Evolutionary conservation across 345 rosid genomes (phyloP).

Genomic region (Stellera chamaejasme): DNA sequence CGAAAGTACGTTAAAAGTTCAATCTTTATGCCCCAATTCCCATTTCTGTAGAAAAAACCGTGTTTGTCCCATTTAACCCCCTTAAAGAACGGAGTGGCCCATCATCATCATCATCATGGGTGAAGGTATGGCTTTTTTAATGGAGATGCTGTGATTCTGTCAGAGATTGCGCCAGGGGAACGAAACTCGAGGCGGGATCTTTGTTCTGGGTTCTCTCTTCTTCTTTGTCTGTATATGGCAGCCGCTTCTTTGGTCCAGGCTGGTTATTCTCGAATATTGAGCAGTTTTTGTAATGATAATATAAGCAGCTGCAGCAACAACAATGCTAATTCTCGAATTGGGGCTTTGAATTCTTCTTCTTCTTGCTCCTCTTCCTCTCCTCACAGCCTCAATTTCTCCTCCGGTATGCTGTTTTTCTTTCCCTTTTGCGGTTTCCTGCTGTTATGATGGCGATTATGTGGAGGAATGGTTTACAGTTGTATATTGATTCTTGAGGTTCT

Average conservation of each 20-base stretch:
- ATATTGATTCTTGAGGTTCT: no score
- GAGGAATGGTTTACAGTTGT: no score
- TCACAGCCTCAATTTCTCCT: slow-evolving; percentile 29
- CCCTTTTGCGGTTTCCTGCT: background rate
- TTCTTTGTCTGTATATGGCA: slow-evolving; percentile 22
- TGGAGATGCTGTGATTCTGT: slow-evolving; percentile 12
- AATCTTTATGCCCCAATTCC: no score
- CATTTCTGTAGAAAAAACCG: no score
- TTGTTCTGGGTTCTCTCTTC: background rate
- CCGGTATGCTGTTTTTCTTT: slow-evolving; percentile 29
- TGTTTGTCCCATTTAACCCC: background rate
- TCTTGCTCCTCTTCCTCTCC: slow-evolving; percentile 21
- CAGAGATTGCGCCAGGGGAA: slow-evolving; percentile 7
- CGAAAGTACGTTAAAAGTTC: no score
- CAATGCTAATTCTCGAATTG: slow-evolving; percentile 13
- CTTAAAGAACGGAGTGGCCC: background rate
- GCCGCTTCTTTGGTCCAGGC: slow-evolving; percentile 37
- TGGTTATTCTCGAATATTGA: slow-evolving; percentile 26
- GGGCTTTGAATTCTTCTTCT: slow-evolving; percentile 19
- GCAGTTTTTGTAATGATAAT: background rate
- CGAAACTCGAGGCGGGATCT: slow-evolving; percentile 11
- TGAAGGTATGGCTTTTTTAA: background rate
- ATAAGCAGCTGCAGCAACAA: background rate
- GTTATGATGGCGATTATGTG: no score
- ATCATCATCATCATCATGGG: background rate